Evolutionary conservation across 108 stramenopile genomes (phyloP).

Genomic region (Schizochytrium sp.): DNA sequence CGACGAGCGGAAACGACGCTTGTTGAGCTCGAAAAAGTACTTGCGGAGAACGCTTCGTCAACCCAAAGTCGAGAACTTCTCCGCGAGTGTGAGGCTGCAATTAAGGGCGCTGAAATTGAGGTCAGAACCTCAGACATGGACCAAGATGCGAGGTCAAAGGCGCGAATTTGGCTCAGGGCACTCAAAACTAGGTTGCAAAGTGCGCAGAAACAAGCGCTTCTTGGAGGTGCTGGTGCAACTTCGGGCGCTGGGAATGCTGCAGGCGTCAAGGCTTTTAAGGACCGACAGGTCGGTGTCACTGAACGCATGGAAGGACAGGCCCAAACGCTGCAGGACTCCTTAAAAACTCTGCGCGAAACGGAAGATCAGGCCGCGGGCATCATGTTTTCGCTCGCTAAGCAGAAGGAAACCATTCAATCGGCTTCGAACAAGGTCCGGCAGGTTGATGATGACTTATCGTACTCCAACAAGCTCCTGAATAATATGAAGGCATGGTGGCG

Average conservation of each 20-base stretch:
- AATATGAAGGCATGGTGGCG: constrained; percentile 32
- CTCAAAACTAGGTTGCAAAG: background rate
- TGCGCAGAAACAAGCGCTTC: background rate
- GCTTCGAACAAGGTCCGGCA: constrained; percentile 24
- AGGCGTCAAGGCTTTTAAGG: background rate
- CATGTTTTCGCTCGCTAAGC: constrained; percentile 22
- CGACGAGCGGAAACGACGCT: background rate
- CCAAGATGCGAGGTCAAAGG: background rate
- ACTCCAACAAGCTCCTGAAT: constrained; percentile 4
- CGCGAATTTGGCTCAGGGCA: background rate
- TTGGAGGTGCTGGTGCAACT: background rate
- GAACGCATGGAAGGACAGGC: constrained; percentile 24
- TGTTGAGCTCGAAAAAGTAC: background rate
- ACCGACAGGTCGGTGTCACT: constrained; percentile 11
- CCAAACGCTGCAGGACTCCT: background rate
- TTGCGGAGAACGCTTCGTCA: background rate
- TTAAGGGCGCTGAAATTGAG: constrained; percentile 34
- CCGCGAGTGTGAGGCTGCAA: background rate
- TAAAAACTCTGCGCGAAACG: background rate
- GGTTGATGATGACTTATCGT: constrained; percentile 4
- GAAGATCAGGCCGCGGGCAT: constrained; percentile 6
- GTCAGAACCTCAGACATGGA: background rate
- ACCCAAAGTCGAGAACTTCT: background rate
- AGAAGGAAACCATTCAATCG: constrained; percentile 25
- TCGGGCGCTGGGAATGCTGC: background rate